Base-by-base conservation (phyloP, 2,329 filamentous ascomycete genomes). In the Chaetomium strumarium region DNA sequence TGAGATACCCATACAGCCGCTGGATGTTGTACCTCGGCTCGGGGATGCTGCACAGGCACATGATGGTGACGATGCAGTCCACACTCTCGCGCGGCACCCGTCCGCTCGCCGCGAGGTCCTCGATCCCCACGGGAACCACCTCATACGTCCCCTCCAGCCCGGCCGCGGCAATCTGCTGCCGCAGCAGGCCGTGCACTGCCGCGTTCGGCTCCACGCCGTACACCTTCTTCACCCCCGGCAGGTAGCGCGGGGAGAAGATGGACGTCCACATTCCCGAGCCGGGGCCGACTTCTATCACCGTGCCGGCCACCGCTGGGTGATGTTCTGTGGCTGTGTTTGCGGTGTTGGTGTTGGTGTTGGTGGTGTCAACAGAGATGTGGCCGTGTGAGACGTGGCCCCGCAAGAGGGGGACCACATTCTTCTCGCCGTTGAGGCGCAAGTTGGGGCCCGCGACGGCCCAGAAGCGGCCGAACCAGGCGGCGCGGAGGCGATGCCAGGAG, bases 141-240 rank as follows among this genome's bases (percentile, higher is more conserved):
- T 81, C 75, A 64, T 86, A 87, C 8, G 77, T 67, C 12, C 71
- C 78, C 7, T 74, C 70, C 2, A 87, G 66, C 0, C 79, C 81
- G 1, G 79, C 73, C 1, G 73, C 72, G 11, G 66, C 62, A 4
- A 84, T 72, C 19, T 73, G 74, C 37, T 65, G 62, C 1, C 70
- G 66, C 47, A 87, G 68, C 5, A 66, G 65, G 0, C 63, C 64
- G 57, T 83, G 78, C 49, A 79, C 77, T 34, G 71, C 73, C 0
- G 64, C 50, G 63, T 85, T 86, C 3, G 84, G 84, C 67, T 87
- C 84, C 5, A 86, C 75, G 50, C 83, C 84, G 60, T 80, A 84
- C 40, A 86, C 70, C 31, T 71, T 73, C 31, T 67, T 72, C 50
- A 79, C 42, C 16, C 17, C 11, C 10, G 24, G 31, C 24, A 53